Evolutionary conservation across 176 grass and related monocot genomes (phyloP), one percentile per base, ranked within the genome.

Genomic region (Triticum timopheevii): DNA sequence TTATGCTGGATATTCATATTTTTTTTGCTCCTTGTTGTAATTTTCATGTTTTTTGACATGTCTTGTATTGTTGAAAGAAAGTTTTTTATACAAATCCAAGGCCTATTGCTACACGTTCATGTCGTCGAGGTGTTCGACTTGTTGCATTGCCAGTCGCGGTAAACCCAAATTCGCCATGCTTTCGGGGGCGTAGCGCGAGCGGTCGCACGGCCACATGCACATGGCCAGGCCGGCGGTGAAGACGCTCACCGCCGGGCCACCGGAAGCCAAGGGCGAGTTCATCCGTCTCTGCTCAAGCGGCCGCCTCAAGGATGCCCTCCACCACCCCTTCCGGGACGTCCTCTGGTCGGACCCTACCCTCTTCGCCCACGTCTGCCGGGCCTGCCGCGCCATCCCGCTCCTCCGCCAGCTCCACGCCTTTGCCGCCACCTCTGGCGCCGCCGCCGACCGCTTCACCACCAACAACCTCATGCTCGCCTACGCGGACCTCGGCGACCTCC

Each of bases 391-490:
- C 12, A 50, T 91, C 59, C 86, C 59, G 45, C 88, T 82, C 5
- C 77, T 92, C 80, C 81, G 65, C 86, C 90, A 95, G 86, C 71
- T 95, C 22, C 90, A 93, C 83, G 78, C 84, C 76, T 71, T 93
- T 62, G 75, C 85, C 39, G 31, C 63, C 83, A 77, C 85, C 12
- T 81, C 66, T 0, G 93, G 88, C 49, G 88, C 90, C 65, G 80
- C 86, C 58, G 17, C 20, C 49, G 82, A 91, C 86, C 93, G 90
- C 86, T 95, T 95, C 90, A 89, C 77, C 4, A 78, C 77, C 31
- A 95, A 95, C 76, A 86, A 95, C 77, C 86, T 90, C 65, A 71
- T 95, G 19, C 83, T 88, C 30, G 81, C 78, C 7, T 93, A 89
- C 66, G 84, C 72, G 24, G 91, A 89, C 71, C 80, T 91, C 0